Evolutionary conservation across 2,329 filamentous ascomycete genomes (phyloP).

Genomic region (Parascedosporium putredinis): DNA sequence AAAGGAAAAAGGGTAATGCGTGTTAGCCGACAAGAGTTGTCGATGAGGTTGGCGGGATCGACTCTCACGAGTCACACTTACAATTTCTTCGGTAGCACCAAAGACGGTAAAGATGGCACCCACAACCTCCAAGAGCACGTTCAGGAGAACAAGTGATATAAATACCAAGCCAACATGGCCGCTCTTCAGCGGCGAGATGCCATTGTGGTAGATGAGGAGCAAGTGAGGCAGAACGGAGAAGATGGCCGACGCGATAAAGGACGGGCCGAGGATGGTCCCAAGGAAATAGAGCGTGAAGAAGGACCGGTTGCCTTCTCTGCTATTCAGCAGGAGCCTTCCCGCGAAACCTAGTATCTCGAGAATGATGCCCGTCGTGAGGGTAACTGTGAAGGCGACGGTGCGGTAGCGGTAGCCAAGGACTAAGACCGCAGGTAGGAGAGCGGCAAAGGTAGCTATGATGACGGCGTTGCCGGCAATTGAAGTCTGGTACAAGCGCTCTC

Average conservation of each 20-base stretch:
- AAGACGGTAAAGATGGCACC: conserved; percentile 30
- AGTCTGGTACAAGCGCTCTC: conserved; percentile 23
- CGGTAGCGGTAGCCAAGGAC: conserved; percentile 28
- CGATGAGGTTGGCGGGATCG: too few species aligned
- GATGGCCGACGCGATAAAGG: conserved; percentile 31
- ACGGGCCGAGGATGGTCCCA: conserved; percentile 36
- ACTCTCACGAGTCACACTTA: conserved; percentile 17
- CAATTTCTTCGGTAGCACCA: conserved; percentile 21
- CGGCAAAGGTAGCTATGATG: conserved; percentile 28
- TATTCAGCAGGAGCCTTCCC: conserved; percentile 32
- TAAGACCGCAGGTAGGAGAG: conserved; percentile 26
- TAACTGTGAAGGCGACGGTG: conserved; percentile 29
- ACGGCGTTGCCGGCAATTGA: conserved; percentile 28
- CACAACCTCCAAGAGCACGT: conserved; percentile 26
- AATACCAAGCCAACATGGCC: conserved; percentile 24
- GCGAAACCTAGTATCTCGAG: conserved; percentile 36
- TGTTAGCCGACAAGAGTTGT: too few species aligned
- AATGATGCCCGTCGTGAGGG: conserved; percentile 28
- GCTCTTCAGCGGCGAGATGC: conserved; percentile 26
- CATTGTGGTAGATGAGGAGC: conserved; percentile 34
- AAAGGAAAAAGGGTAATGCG: too few species aligned
- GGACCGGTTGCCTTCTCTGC: conserved; percentile 20
- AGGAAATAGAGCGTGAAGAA: conserved; percentile 34
- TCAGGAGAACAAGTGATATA: conserved; percentile 22
- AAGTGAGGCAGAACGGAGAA: conserved; percentile 36